Base-by-base conservation (phyloP, 495 filamentous ascomycete species). In the Aspergillus panamensis region DNA sequence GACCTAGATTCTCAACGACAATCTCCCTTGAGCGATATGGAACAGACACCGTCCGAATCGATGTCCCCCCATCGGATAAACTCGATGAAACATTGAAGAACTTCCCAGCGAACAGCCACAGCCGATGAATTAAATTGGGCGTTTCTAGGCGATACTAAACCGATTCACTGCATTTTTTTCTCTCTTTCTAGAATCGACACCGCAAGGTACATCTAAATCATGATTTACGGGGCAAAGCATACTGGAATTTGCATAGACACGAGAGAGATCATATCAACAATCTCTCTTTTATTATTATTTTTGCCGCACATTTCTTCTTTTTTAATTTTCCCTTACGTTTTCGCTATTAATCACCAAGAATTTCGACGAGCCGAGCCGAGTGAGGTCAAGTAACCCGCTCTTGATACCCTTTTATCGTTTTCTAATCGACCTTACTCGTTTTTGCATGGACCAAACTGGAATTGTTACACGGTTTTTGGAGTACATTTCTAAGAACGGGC, bases 11-110 rank as follows among this genome's bases (percentile, higher is more conserved):
- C 69, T 32, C 66, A 66, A 37, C 61, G 73, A 48, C 69, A 75
- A 35, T 79, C 76, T 20, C 76, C 76, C 9, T 69, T 75, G 19
- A 79, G 76, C 59, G 76, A 79, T 50, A 61, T 72, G 32, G 76
- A 78, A 37, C 65, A 68, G 10, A 66, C 63, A 8, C 69, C 69
- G 3, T 60, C 67, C 16, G 71, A 75, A 35, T 64, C 68, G 6
- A 62, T 73, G 39, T 74, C 74, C 45, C 71, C 75, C 49, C 70
- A 61, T 33, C 66, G 67, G 31, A 60, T 57, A 29, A 19, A 21
- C 19, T 30, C 13, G 8, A 51, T 53, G 44, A 51, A 45, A 25
- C 19, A 37, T 25, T 48, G 58, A 29, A 48, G 43, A 48, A 17
- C 21, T 19, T 19, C 12, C 13, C 13, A 10, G 40, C 13, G 25